Evolutionary conservation across 306 rosid genomes (phyloP).

Genomic region (Styphnolobium japonicum): DNA sequence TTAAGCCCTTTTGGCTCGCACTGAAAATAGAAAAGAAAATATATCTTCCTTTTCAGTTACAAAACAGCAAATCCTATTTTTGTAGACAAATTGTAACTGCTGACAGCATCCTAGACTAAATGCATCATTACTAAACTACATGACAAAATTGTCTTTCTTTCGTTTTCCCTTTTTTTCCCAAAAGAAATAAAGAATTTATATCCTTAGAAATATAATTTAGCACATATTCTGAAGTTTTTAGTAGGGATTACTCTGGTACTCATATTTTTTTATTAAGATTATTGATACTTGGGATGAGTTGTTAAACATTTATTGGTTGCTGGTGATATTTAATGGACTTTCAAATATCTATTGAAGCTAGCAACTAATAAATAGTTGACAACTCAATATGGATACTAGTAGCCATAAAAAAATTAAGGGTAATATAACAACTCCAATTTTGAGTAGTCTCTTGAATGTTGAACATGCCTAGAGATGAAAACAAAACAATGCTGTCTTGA

Average conservation of each 20-base stretch:
- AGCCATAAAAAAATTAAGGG: too few species aligned
- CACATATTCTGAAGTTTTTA: background rate
- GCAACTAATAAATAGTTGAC: too few species aligned
- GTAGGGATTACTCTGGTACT: too few species aligned
- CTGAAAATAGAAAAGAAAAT: background rate
- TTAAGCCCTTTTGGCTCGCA: background rate
- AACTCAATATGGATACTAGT: too few species aligned
- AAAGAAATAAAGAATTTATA: background rate
- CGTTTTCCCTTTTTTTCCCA: background rate
- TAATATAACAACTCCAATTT: too few species aligned
- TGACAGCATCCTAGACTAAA: background rate
- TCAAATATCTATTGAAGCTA: too few species aligned
- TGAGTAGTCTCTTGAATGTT: background rate
- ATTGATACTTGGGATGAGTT: too few species aligned
- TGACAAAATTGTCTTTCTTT: background rate
- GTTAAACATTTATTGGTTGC: too few species aligned
- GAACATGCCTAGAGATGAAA: constrained; percentile 8
- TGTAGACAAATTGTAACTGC: background rate
- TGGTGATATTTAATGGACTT: too few species aligned
- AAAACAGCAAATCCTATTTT: background rate
- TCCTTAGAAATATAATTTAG: background rate
- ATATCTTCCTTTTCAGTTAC: background rate
- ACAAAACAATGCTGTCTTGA: background rate
- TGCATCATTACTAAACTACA: background rate
- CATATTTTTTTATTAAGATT: too few species aligned